phyloP scores from a whole-genome alignment of 208 protist species.

The Acanthamoeba healyi region DNA sequence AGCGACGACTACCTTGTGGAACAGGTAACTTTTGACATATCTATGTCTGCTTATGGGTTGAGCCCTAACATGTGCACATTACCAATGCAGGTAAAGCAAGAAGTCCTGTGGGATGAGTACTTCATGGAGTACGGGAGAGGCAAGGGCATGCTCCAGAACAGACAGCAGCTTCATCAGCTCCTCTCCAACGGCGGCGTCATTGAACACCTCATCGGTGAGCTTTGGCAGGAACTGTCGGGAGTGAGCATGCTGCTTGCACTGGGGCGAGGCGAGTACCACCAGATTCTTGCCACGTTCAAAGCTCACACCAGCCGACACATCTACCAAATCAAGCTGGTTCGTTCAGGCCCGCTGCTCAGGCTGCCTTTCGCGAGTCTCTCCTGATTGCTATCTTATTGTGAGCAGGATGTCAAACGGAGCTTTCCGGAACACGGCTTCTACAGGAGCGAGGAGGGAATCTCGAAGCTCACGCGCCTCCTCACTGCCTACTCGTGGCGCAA shows the following conservation, averaged over 20 bases:
- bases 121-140: conserved; percentile 56
- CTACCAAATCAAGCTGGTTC: conserved; percentile 41
- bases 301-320: not conserved
- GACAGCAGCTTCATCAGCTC: conserved; percentile 57
- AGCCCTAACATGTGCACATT: conserved; percentile 28
- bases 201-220: conserved; percentile 62
- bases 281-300: conserved; percentile 31
- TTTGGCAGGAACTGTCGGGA: conserved; percentile 62
- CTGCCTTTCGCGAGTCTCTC: not conserved
- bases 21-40: not conserved
- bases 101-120: conserved; percentile 65
- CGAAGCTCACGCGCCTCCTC: conserved; percentile 28
- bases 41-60: not conserved
- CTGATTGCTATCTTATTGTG: not conserved
- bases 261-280: conserved; percentile 44
- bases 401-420: conserved; percentile 32
- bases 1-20: conserved; percentile 66
- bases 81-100: conserved; percentile 21
- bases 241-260: not conserved
- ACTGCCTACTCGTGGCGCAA: conserved; percentile 70
- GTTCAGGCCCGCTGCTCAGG: not conserved
- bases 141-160: conserved; percentile 31
- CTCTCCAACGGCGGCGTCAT: conserved; percentile 66
- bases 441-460: conserved; percentile 57
- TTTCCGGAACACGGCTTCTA: conserved; percentile 70